Evolutionary conservation across 306 rosid genomes (phyloP).

Genomic region (Cucurbita argyrosperma): DNA sequence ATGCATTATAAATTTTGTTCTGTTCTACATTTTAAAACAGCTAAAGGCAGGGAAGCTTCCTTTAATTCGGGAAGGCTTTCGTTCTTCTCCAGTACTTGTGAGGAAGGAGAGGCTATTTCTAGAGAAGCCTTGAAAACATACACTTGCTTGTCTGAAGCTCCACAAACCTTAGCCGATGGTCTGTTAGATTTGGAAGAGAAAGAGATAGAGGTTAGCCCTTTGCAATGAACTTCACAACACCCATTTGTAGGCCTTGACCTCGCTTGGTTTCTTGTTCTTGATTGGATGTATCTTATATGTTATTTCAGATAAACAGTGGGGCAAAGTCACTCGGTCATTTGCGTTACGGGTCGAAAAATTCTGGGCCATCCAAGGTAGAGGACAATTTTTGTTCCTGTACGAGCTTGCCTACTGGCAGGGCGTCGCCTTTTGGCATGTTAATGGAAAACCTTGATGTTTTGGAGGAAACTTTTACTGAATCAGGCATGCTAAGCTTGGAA

Average conservation of each 20-base stretch:
- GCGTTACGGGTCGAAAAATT: constrained; percentile 12
- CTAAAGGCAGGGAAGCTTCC: constrained; percentile 43
- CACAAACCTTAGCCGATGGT: constrained; percentile 26
- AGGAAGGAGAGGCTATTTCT: constrained; percentile 36
- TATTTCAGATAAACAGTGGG: constrained; percentile 30
- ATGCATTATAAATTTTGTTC: not conserved
- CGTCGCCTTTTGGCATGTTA: constrained; percentile 38
- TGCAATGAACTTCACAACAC: not conserved
- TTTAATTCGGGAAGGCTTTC: constrained; percentile 40
- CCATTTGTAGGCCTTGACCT: not conserved
- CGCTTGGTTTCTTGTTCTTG: not conserved
- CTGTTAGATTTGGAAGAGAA: constrained; percentile 34
- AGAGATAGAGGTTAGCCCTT: constrained; percentile 31
- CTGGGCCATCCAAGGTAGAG: constrained; percentile 19
- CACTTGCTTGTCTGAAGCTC: constrained; percentile 28
- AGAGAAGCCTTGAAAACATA: constrained; percentile 38
- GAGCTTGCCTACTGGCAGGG: constrained; percentile 21
- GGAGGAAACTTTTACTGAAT: constrained; percentile 62
- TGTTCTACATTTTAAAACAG: constrained; percentile 18
- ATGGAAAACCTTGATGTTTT: constrained; percentile 61
- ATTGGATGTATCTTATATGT: constrained; percentile 4
- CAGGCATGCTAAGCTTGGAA: constrained; percentile 40
- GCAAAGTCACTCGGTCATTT: constrained; percentile 20
- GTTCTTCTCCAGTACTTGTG: constrained; percentile 34
- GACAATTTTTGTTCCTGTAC: constrained; percentile 4